Evolutionary conservation across 2,329 filamentous ascomycete genomes (phyloP), one percentile per base, ranked within the genome.

Genomic region (Nigrospora sphaerica): DNA sequence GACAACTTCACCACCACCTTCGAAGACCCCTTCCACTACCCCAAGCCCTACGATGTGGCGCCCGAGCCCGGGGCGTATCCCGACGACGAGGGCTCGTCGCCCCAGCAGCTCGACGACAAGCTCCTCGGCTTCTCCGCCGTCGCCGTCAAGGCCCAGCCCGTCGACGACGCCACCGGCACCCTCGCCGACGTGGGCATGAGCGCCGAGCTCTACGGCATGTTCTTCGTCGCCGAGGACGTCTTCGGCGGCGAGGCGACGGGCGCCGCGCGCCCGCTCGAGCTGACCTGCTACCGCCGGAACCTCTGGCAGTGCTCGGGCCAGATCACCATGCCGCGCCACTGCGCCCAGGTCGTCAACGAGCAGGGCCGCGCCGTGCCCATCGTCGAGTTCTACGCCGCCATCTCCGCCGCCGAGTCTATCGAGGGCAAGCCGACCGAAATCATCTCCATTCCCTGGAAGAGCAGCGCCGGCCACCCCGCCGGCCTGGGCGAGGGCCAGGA

Each of bases 371-470:
- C 88, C 44, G 78, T 88, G 18, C 84, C 88, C 36, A 80, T 93
- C 4, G 81, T 86, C 39, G 80, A 95, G 50, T 66, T 95, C 51
- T 86, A 88, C 50, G 82, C 93, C 18, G 84, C 85, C 33, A 89
- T 97, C 44, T 86, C 86, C 1, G 91, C 89, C 2, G 81, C 86
- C 4, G 92, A 97, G 66, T 95, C 89, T 6, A 95, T 96, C 42
- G 92, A 97, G 62, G 88, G 88, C 42, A 95, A 95, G 60, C 59
- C 81, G 1, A 92, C 95, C 6, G 95, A 96, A 67, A 95, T 97
- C 50, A 96, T 97, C 49, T 93, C 86, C 1, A 93, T 97, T 41
- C 92, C 92, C 0, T 96, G 92, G 91, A 96, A 96, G 71, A 95
- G 73, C 77, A 59, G 85, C 36, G 35, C n/a, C n/a, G n/a, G 14